These are phyloP conservation scores for Rosa rugosa DNA, from an alignment of 306 rosid species.

Conservation along the genomic window DNA sequence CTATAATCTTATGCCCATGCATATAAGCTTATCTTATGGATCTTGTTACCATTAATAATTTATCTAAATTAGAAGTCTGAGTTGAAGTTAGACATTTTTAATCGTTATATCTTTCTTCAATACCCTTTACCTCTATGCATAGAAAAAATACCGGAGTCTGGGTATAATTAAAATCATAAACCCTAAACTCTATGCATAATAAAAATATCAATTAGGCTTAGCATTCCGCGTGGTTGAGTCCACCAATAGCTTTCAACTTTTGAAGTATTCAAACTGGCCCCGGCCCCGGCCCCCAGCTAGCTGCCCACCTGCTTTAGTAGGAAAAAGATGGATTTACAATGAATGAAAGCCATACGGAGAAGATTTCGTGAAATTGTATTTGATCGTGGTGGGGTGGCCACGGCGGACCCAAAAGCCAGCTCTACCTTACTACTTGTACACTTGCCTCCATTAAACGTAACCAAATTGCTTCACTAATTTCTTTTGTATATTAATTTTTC, in stretches of 20 bases:
- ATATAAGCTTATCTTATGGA: too few species aligned
- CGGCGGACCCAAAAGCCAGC: not conserved
- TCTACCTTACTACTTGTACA: not conserved
- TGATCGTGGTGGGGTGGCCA: not conserved
- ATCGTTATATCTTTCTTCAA: too few species aligned
- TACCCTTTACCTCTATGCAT: too few species aligned
- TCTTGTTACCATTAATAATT: too few species aligned
- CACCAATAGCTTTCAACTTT: not conserved
- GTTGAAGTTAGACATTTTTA: too few species aligned
- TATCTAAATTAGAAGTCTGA: too few species aligned
- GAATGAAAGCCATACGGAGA: not conserved
- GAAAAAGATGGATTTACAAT: not conserved
- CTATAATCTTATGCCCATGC: too few species aligned
- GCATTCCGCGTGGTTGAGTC: not conserved
- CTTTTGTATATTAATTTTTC: not conserved
- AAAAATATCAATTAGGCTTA: not conserved
- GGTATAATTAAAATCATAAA: too few species aligned
- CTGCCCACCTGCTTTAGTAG: constrained; percentile 4
- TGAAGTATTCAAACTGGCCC: not conserved
- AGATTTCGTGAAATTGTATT: constrained; percentile 1
- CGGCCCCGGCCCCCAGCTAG: not conserved
- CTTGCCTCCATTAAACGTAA: not conserved
- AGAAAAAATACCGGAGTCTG: too few species aligned
- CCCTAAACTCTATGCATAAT: too few species aligned
- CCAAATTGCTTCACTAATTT: not conserved